Conservation (phyloP, 1,139 yeast genomes). For the Hemisphaericaspora xylanilytica region DNA sequence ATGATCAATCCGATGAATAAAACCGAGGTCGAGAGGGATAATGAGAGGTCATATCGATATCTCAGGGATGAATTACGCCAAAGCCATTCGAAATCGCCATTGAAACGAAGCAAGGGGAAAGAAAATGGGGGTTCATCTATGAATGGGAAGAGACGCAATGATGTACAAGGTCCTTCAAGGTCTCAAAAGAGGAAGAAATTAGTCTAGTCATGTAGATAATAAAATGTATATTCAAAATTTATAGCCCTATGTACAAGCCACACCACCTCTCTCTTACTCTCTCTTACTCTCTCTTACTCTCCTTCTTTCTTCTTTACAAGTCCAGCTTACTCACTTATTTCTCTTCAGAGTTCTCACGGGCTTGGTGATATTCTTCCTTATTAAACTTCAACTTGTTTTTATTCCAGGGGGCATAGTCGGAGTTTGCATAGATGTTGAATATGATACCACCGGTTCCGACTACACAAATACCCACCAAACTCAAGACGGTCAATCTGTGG, state of each 20-base stretch:
- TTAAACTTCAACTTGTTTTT: conserved; percentile 40
- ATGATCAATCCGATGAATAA: conserved; percentile 25
- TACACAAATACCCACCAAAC: conserved; percentile 62
- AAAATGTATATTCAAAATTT: conserved; percentile 1
- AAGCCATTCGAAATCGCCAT: conserved; percentile 48
- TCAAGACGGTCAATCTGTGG: conserved; percentile 78
- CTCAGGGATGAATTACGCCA: conserved; percentile 27
- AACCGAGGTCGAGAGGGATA: conserved; percentile 27
- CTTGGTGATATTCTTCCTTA: conserved; percentile 31
- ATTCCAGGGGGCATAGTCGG: conserved; percentile 46
- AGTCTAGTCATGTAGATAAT: too few relatives aligned
- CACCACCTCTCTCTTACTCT: background rate
- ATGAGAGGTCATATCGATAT: conserved; percentile 31
- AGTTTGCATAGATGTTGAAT: conserved; percentile 61
- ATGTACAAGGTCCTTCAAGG: too few relatives aligned
- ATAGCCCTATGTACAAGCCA: conserved; percentile 1
- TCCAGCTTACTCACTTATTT: conserved; percentile 5
- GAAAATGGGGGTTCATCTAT: too few relatives aligned
- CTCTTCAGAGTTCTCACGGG: conserved; percentile 16
- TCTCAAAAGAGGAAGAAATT: background rate
- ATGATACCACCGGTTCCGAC: conserved; percentile 56
- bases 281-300: background rate
- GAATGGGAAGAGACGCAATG: too few relatives aligned
- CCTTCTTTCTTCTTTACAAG: conserved; percentile 1
- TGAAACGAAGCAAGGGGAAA: conserved; percentile 26